These are phyloP conservation scores for Talaromyces atroroseus DNA, from an alignment of 2,329 filamentous ascomycete genomes.

Conservation along the genomic window DNA sequence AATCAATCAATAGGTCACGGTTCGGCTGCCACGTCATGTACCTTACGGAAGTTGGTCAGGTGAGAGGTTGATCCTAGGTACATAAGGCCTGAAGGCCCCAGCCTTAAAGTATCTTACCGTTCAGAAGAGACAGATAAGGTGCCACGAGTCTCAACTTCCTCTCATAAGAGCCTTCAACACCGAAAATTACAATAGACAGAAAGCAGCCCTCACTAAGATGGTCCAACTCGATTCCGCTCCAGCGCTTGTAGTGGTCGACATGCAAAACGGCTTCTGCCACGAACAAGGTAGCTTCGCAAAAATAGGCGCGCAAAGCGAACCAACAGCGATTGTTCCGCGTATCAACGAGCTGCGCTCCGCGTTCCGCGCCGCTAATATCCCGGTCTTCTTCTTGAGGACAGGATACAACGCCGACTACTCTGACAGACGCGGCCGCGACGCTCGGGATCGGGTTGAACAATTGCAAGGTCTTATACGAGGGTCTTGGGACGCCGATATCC, in stretches of 20 bases:
- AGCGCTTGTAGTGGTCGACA: constrained; percentile 8
- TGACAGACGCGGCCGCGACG: constrained; percentile 7
- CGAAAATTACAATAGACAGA: constrained; percentile 2
- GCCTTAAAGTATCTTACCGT: neutral
- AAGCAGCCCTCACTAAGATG: neutral
- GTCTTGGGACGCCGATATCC: constrained; percentile 34
- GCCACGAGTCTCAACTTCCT: neutral
- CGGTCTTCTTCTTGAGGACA: constrained; percentile 8
- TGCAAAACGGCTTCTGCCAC: constrained; percentile 11
- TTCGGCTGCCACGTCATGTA: neutral
- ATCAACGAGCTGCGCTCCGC: constrained; percentile 10
- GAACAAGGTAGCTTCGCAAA: constrained; percentile 11
- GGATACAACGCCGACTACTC: constrained; percentile 9
- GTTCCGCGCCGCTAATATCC: constrained; percentile 6
- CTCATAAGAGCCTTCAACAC: constrained; percentile 1
- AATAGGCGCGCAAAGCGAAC: constrained; percentile 3
- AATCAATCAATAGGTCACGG: neutral
- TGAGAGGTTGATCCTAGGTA: constrained; percentile 2
- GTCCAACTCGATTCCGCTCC: constrained; percentile 8
- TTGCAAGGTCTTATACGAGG: constrained; percentile 8
- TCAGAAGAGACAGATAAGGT: neutral
- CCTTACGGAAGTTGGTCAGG: neutral
- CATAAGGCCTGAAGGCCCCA: neutral
- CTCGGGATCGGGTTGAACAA: constrained; percentile 1
- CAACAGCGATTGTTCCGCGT: constrained; percentile 8